Evolutionary conservation across 805 yeast species (phyloP), one percentile per base, ranked within the genome.

Genomic region (Candida taoyuanica): DNA sequence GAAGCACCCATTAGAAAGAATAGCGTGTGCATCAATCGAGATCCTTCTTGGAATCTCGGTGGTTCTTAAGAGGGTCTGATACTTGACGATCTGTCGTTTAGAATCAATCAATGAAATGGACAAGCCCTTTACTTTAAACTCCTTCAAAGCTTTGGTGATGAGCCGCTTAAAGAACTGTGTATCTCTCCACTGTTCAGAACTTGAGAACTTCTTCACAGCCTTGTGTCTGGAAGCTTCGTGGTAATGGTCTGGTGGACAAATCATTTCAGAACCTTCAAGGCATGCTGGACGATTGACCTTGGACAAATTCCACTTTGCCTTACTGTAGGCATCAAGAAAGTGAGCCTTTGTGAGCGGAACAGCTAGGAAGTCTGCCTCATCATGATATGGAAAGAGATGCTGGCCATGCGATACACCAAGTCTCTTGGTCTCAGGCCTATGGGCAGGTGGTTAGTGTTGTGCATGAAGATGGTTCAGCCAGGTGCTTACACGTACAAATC

Each of bases 21-120:
- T 67, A 0, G 87, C 67, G 59, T 84, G 91, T 7, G 77, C 77
- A 54, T 84, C 93, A 32, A 84, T 58, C 7, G 87, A 77, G 2
- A 77, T 60, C 16, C 57, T 59, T 36, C 86, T 64, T 11, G 78
- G 77, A 34, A 77, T 68, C 40, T 68, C 74, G n/a, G 58, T 64
- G 39, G 71, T 59, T 5, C 68, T 70, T 25, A 78, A 60, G 6
- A 72, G 65, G 8, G 68, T 61, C 39, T 74, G 74, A 48, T 62
- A 66, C 49, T 76, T 76, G 16, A 78, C 65, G 8, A 68, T 41
- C 31, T 76, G 82, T 31, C 63, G 62, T 14, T 61, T 62, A 9
- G 68, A 54, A 36, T 71, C 74, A 7, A 84, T 49, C n/a, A 83
- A 42, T 6, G 87, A 78, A 15, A 83, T 71, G 1, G 81, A 62